Percentiles rank a stretch among this genome's conserved stretches.
These are phyloP conservation scores for Dendrocalamus latiflorus DNA, from an alignment of 202 grass and related monocot genomes.

Conservation along the genomic window DNA sequence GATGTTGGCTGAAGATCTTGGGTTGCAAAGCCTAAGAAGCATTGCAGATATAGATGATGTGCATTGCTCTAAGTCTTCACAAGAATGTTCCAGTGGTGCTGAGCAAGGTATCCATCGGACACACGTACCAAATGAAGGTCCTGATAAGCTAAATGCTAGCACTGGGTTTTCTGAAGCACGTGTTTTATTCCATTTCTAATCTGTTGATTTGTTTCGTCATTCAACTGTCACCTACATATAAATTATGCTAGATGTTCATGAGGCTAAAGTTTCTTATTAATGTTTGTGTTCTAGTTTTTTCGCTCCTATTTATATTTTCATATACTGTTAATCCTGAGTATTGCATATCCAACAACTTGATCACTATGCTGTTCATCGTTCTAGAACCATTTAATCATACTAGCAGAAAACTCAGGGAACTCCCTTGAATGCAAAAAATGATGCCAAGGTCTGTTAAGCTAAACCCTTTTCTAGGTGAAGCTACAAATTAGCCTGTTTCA, in stretches of 20 bases:
- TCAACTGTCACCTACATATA: background rate
- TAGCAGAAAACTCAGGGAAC: background rate
- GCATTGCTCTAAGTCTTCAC: conserved; percentile 19
- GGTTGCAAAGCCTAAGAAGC: conserved; percentile 28
- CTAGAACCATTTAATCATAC: background rate
- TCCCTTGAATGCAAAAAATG: background rate
- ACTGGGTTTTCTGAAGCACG: background rate
- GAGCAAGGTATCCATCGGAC: background rate
- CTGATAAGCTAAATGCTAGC: background rate
- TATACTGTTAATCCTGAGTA: conserved; percentile 9
- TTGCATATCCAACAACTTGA: background rate
- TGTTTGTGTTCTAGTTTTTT: background rate
- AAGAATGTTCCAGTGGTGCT: conserved; percentile 12
- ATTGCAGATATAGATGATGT: too few relatives aligned
- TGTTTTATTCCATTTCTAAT: background rate
- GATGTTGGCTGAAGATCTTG: conserved; percentile 45
- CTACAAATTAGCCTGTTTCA: background rate
- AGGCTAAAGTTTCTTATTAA: background rate
- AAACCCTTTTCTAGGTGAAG: background rate
- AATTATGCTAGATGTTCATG: background rate
- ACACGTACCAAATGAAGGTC: conserved; percentile 21
- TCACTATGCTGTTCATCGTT: background rate
- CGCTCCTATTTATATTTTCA: background rate
- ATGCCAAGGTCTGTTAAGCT: background rate
- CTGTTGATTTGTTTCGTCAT: conserved; percentile 5